Base-by-base conservation (phyloP, 768 basidiomycete genomes). In the Lactarius indigo region DNA sequence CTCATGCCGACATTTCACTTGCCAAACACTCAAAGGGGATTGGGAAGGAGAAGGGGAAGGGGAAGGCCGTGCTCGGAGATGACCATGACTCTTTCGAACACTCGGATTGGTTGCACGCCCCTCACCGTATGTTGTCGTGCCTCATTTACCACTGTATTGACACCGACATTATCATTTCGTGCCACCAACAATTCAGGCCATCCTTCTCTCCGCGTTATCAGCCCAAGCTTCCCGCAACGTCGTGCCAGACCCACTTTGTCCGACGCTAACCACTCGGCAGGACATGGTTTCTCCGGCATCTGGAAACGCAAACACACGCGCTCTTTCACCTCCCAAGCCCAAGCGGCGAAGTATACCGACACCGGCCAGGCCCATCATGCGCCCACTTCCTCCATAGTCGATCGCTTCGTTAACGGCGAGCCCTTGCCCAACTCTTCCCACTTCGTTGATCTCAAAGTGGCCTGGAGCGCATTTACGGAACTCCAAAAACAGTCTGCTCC, bases 1-100 rank as follows among this genome's bases (percentile, higher is more conserved):
- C 35, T 30, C 65, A 62, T 35, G 2, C 35, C 44, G 47, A 66
- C 28, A 17, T 63, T 28, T 69, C 68, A 42, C 62, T 37, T 39
- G 20, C 55, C 26, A 56, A 63, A 12, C 26, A 23, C 42, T 58
- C 55, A 18, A 71, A 66, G 18, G 63, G 70, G 35, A 71, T 69
- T 50, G 64, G 23, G 50, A 52, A 47, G 44, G 44, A 12, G 44
- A 47, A 52, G 13, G 63, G 70, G 30, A 71, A 71, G 57, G 64
- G 55, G 3, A 69, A 66, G 13, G 70, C 70, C 17, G 58, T 52
- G 8, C 64, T 57, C 66, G 62, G 66, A 63, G 54, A 68, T 52
- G 68, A 65, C 7, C 33, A 42, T n/a, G 28, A 42, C 41, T 35
- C 52, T 63, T 44, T 63, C 61, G 60, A 69, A 65, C 28, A 31